A percentile compares a stretch with the other conserved stretches of the same genome.
These are phyloP conservation scores for Cudoniella acicularis DNA, from an alignment of 495 filamentous ascomycete species.

Conservation along the genomic window DNA sequence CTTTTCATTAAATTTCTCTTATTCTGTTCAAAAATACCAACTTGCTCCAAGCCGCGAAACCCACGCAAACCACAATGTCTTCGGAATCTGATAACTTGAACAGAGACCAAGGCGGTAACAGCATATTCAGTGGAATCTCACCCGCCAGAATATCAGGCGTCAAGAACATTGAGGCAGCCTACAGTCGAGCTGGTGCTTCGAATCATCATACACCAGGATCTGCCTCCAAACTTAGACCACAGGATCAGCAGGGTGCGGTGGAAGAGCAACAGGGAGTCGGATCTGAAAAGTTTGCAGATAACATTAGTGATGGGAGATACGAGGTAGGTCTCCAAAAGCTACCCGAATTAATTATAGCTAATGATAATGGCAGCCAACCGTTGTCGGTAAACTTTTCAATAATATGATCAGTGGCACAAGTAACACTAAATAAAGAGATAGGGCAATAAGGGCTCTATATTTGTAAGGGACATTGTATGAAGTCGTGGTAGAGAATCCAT, in stretches of 20 bases:
- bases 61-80: neutral
- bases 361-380: slow-evolving; percentile 9
- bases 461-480: too few relatives aligned
- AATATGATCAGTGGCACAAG: slow-evolving; percentile 17
- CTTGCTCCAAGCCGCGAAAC: too few relatives aligned
- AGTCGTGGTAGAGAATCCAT: too few relatives aligned
- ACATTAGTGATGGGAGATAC: slow-evolving; percentile 23
- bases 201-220: slow-evolving; percentile 25
- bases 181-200: slow-evolving; percentile 27
- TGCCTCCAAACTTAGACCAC: slow-evolving; percentile 18
- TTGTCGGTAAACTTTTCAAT: slow-evolving; percentile 13
- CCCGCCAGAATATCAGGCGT: neutral
- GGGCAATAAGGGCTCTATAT: slow-evolving; percentile 36
- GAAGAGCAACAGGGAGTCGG: slow-evolving; percentile 23
- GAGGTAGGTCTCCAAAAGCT: slow-evolving; percentile 28
- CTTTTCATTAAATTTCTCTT: too few relatives aligned
- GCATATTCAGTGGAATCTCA: neutral
- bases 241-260: slow-evolving; percentile 16
- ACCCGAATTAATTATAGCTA: too few relatives aligned
- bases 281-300: slow-evolving; percentile 20
- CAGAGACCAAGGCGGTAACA: neutral
- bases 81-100: neutral
- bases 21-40: too few relatives aligned
- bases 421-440: slow-evolving; percentile 25
- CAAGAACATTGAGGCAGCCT: slow-evolving; percentile 29